phyloP scores from a whole-genome alignment of 1,284 basidiomycete species.

The Meira nashicola region DNA sequence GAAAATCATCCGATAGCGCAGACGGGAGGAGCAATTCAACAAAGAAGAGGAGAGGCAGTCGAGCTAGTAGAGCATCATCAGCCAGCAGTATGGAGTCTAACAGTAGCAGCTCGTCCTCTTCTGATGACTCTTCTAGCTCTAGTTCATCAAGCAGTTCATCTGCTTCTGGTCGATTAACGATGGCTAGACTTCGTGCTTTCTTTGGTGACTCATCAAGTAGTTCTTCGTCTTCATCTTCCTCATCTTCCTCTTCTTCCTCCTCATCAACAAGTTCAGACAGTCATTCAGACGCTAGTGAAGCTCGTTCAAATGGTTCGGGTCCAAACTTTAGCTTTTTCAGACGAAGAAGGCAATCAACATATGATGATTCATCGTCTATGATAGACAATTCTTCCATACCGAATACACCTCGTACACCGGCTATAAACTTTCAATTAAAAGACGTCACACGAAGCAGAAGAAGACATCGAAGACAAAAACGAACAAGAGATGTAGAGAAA shows the following conservation, averaged over 20 bases:
- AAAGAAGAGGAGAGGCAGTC: constrained; percentile 17
- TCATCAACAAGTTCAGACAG: constrained; percentile 12
- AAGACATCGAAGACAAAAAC: background rate
- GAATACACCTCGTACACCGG: constrained; percentile 10
- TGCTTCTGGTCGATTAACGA: constrained; percentile 30
- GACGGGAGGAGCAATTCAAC: constrained; percentile 27
- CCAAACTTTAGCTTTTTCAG: background rate
- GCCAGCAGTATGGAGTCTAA: constrained; percentile 22
- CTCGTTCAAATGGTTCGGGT: background rate
- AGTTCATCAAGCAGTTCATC: constrained; percentile 24
- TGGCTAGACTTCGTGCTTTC: constrained; percentile 45
- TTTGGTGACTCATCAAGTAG: constrained; percentile 36
- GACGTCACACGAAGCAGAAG: constrained; percentile 5
- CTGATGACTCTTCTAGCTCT: constrained; percentile 20
- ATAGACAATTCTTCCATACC: background rate
- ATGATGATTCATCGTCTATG: background rate
- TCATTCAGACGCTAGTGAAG: background rate
- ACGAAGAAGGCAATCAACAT: background rate
- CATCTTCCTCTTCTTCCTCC: constrained; percentile 26
- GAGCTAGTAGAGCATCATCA: constrained; percentile 9
- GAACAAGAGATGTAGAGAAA: background rate
- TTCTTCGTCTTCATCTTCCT: constrained; percentile 15
- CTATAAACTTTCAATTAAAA: background rate
- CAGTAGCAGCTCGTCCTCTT: constrained; percentile 24
- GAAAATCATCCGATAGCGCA: constrained; percentile 42